A percentile compares a stretch with the other conserved stretches of the same genome.
Evolutionary conservation across 2,329 filamentous ascomycete species (phyloP).

Genomic region (Neopestalotiopsis sp.): DNA sequence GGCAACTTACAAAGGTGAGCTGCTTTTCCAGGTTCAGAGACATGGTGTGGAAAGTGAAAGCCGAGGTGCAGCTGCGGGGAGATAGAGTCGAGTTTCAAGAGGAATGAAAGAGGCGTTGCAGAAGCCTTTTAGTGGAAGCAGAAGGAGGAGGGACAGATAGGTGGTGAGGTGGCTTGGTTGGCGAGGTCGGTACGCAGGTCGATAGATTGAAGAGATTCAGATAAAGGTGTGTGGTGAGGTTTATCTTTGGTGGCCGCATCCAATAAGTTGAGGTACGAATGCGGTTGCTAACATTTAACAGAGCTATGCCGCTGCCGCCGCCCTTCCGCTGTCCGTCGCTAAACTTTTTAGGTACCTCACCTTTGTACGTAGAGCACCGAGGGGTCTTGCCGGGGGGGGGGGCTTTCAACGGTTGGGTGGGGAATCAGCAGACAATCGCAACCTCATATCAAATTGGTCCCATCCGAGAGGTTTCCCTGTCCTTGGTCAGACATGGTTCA

Average conservation of each 20-base stretch:
- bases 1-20: conserved; percentile 73
- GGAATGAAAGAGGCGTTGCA: background rate
- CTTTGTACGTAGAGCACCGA: background rate
- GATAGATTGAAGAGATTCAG: background rate
- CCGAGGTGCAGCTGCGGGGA: background rate
- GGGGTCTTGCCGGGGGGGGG: background rate
- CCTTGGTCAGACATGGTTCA: background rate
- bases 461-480: background rate
- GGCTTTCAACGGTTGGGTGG: background rate
- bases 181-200: background rate
- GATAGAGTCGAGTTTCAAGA: background rate
- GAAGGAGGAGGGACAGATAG: background rate
- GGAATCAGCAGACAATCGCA: conserved; percentile 9
- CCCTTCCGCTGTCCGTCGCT: background rate
- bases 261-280: background rate
- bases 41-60: conserved; percentile 44
- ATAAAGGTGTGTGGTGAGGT: background rate
- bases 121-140: background rate
- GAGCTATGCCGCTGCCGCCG: background rate
- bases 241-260: no score
- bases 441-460: no score
- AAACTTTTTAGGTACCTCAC: conserved; percentile 2
- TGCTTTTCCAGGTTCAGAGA: conserved; percentile 82
- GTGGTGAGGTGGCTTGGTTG: background rate
- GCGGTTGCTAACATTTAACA: background rate